These are phyloP conservation scores for Nicotiana undulata DNA, from an alignment of 257 asterid genomes.

Conservation along the genomic window DNA sequence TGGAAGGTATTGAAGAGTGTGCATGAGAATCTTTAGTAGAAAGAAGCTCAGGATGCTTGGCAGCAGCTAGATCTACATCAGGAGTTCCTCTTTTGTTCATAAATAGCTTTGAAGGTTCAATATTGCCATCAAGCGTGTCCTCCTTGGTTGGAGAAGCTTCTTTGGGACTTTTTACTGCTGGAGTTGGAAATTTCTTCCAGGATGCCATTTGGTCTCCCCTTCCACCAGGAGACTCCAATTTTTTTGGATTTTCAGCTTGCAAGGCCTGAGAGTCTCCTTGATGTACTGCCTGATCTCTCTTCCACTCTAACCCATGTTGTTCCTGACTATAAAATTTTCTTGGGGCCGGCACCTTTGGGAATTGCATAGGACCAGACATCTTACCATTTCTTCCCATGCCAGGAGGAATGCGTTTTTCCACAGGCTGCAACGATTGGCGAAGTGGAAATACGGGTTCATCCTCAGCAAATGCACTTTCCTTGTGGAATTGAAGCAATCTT, in stretches of 20 bases:
- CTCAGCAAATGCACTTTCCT: conserved; percentile 91
- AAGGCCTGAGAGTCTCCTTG: conserved; percentile 35
- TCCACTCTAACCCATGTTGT: conserved; percentile 71
- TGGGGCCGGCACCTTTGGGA: conserved; percentile 34
- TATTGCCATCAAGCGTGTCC: conserved; percentile 36
- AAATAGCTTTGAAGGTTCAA: conserved; percentile 41
- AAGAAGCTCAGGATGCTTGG: conserved; percentile 48
- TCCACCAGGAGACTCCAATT: conserved; percentile 40
- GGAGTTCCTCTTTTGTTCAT: conserved; percentile 31
- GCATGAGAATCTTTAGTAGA: conserved; percentile 49
- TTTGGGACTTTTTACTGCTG: conserved; percentile 60
- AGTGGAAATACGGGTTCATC: conserved; percentile 65
- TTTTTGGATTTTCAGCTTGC: conserved; percentile 39
- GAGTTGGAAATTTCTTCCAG: conserved; percentile 84
- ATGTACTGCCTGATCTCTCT: conserved; percentile 31
- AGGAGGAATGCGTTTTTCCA: conserved; percentile 41
- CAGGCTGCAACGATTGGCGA: conserved; percentile 86
- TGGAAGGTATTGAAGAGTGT: conserved; percentile 31
- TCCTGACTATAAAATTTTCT: conserved; percentile 92
- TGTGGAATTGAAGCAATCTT: conserved; percentile 87
- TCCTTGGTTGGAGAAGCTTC: conserved; percentile 46
- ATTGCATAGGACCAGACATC: conserved; percentile 35
- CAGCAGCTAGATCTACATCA: conserved; percentile 55
- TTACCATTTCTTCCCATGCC: conserved; percentile 36
- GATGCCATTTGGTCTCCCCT: conserved; percentile 82